Conservation (phyloP, 257 asterid species). For the Linderniella brevidens region DNA sequence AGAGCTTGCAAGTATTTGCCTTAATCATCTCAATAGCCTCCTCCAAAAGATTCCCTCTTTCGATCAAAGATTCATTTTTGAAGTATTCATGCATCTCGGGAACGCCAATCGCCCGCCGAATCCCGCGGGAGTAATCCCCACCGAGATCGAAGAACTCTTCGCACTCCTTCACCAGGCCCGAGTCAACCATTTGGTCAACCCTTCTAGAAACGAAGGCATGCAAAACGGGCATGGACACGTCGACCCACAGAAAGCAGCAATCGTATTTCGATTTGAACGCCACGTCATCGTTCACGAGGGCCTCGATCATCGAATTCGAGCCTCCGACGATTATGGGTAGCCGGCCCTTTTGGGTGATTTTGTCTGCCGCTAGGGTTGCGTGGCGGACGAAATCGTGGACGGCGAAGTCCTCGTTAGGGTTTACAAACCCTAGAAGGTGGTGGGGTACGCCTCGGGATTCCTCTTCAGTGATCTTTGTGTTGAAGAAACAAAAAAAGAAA, state of each 20-base stretch:
- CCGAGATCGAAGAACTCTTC: slow-evolving; percentile 24
- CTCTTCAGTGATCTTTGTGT: background rate
- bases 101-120: slow-evolving; percentile 73
- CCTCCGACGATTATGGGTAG: slow-evolving; percentile 33
- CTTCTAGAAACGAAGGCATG: slow-evolving; percentile 48
- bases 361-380: background rate
- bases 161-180: slow-evolving; percentile 60
- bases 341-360: background rate
- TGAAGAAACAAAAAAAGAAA: too few relatives aligned
- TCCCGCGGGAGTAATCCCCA: slow-evolving; percentile 55
- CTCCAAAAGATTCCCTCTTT: slow-evolving; percentile 18
- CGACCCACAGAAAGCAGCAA: slow-evolving; percentile 79
- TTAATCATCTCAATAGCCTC: slow-evolving; percentile 49
- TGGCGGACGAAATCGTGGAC: background rate
- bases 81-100: slow-evolving; percentile 54
- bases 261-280: slow-evolving; percentile 31
- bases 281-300: slow-evolving; percentile 11
- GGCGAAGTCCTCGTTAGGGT: background rate
- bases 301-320: slow-evolving; percentile 35
- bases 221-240: slow-evolving; percentile 46
- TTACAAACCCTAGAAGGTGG: background rate
- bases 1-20: slow-evolving; percentile 38
- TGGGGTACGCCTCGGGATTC: background rate
- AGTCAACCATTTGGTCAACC: slow-evolving; percentile 61
- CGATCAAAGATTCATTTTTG: slow-evolving; percentile 17